phyloP scores from a whole-genome alignment of 441 rosid genomes.

The Syzygium malaccense region DNA sequence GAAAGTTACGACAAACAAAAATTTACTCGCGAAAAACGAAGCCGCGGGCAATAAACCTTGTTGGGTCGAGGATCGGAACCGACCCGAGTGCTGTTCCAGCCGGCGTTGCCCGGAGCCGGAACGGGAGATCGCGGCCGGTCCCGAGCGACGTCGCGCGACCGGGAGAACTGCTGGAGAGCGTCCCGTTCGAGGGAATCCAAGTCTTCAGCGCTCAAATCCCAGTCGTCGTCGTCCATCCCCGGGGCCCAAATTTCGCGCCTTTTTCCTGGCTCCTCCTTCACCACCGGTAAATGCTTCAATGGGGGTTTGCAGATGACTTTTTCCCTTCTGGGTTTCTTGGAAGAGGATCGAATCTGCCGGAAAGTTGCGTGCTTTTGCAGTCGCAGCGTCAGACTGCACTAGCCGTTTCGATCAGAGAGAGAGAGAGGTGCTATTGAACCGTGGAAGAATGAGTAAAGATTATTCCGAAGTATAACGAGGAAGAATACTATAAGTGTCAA shows the following conservation, averaged over 20 bases:
- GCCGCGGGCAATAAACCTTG: slow-evolving; percentile 15
- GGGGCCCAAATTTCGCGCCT: neutral
- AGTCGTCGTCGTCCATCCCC: slow-evolving; percentile 49
- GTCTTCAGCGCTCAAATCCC: slow-evolving; percentile 79
- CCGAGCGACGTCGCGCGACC: slow-evolving; percentile 19
- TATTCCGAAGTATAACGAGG: neutral
- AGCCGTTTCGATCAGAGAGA: neutral
- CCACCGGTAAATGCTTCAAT: neutral
- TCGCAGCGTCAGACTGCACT: neutral
- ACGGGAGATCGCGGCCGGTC: neutral
- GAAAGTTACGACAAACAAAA: neutral
- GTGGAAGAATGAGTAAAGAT: neutral
- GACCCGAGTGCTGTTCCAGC: neutral
- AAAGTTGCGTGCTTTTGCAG: neutral
- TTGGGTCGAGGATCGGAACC: slow-evolving; percentile 9
- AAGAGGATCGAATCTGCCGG: neutral
- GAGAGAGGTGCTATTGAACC: neutral
- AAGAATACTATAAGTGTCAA: too few species aligned
- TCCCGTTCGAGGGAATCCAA: slow-evolving; percentile 72
- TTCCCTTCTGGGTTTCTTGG: neutral
- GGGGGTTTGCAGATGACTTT: neutral
- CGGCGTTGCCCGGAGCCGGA: neutral
- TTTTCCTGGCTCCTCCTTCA: neutral
- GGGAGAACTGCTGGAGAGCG: slow-evolving; percentile 55
- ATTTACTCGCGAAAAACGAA: neutral